Evolutionary conservation across 352 stramenopile genomes (phyloP).

Genomic region (Globisporangium radiosum): DNA sequence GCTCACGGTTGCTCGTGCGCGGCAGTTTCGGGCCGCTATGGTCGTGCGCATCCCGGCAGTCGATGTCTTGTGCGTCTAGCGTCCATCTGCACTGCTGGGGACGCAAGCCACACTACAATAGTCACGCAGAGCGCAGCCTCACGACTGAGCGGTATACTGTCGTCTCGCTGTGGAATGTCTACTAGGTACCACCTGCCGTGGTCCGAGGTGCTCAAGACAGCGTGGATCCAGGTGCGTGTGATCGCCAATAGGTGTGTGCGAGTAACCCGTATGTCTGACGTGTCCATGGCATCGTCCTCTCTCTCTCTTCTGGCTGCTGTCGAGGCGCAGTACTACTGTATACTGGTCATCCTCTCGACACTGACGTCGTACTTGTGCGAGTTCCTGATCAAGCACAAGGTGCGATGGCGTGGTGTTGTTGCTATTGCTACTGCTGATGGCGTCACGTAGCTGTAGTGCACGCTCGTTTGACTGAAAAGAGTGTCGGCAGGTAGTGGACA

Average conservation of each 20-base stretch:
- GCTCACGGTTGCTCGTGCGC: slow-evolving; percentile 2
- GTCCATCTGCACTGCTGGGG: no score
- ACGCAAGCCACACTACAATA: no score
- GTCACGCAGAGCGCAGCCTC: no score
- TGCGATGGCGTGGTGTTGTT: slow-evolving; percentile 3
- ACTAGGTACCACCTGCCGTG: slow-evolving; percentile 49
- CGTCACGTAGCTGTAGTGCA: background rate
- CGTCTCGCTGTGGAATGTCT: background rate
- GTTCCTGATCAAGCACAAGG: slow-evolving; percentile 40
- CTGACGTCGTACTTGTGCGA: slow-evolving; percentile 22
- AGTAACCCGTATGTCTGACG: no score
- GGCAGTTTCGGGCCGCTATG: slow-evolving; percentile 30
- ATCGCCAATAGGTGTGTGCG: no score
- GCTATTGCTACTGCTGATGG: background rate
- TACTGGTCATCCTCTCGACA: slow-evolving; percentile 29
- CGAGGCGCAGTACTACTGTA: slow-evolving; percentile 33
- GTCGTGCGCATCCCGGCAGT: slow-evolving; percentile 33
- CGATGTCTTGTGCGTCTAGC: slow-evolving; percentile 23
- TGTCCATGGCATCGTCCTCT: no score
- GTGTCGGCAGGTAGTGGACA: slow-evolving; percentile 20
- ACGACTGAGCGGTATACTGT: no score
- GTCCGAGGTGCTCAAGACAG: slow-evolving; percentile 52
- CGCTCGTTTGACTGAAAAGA: background rate
- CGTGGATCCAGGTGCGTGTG: slow-evolving; percentile 54
- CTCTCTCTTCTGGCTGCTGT: no score